These are phyloP conservation scores for Nakazawaea siamensis DNA, from an alignment of 805 yeast genomes.

Conservation along the genomic window DNA sequence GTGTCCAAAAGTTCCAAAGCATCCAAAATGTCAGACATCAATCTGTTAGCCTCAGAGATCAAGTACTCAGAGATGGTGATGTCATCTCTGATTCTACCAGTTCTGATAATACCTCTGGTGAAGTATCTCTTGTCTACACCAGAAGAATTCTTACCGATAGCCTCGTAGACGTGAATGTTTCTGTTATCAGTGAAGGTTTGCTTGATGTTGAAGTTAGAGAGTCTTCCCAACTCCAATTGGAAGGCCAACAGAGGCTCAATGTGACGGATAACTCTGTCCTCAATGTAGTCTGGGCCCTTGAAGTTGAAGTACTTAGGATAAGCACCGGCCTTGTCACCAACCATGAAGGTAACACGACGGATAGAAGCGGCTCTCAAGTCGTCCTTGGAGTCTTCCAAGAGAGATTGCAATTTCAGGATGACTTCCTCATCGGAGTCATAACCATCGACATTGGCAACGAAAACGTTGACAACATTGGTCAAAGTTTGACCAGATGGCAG, in stretches of 20 bases:
- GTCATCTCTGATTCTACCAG: conserved; percentile 91
- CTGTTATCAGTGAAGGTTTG: conserved; percentile 95
- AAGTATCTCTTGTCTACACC: conserved; percentile 87
- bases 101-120: conserved; percentile 94
- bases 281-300: conserved; percentile 78
- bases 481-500: conserved; percentile 25
- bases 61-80: conserved; percentile 88
- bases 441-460: conserved; percentile 68
- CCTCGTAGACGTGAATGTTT: conserved; percentile 96
- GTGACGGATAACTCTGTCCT: conserved; percentile 92
- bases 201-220: conserved; percentile 89
- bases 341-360: conserved; percentile 88
- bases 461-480: conserved; percentile 77
- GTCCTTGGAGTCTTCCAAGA: conserved; percentile 59
- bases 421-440: conserved; percentile 64
- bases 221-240: conserved; percentile 91
- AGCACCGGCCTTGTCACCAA: conserved; percentile 75
- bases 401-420: conserved; percentile 51
- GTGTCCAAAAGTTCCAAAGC: conserved; percentile 92
- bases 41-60: conserved; percentile 92
- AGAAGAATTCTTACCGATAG: conserved; percentile 87
- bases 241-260: conserved; percentile 97
- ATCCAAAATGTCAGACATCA: conserved; percentile 93
- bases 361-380: conserved; percentile 65
- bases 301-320: conserved; percentile 96